phyloP scores from a whole-genome alignment of 371 early-diverging fungal species.

The Actinomucor elegans region DNA sequence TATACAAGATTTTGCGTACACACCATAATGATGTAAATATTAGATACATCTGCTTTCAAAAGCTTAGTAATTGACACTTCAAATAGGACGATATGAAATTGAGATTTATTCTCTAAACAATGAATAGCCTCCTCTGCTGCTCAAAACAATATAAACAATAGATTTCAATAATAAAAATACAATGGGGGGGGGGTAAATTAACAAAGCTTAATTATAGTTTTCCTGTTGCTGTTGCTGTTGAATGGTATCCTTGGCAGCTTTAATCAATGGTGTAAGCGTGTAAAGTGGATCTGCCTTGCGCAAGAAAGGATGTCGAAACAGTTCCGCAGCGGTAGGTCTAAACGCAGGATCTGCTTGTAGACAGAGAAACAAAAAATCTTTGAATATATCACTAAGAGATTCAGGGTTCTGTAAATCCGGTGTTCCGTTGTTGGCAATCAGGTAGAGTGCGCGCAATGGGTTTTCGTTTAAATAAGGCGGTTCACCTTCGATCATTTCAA shows the following conservation, averaged over 20 bases:
- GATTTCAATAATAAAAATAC: conserved; percentile 2
- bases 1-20: too few relatives aligned
- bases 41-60: too few relatives aligned
- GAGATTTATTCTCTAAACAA: too few relatives aligned
- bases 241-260: conserved; percentile 73
- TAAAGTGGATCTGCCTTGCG: conserved; percentile 81
- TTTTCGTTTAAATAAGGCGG: conserved; percentile 96
- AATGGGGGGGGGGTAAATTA: neutral
- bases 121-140: too few relatives aligned
- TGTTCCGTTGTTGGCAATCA: conserved; percentile 95
- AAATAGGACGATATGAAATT: too few relatives aligned
- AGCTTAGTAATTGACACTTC: too few relatives aligned
- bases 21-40: too few relatives aligned
- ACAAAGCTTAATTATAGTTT: neutral
- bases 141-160: too few relatives aligned
- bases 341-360: conserved; percentile 83
- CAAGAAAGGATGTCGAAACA: conserved; percentile 87
- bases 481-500: conserved; percentile 93
- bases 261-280: conserved; percentile 85
- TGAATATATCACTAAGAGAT: conserved; percentile 69
- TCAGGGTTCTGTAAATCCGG: conserved; percentile 90
- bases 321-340: conserved; percentile 77
- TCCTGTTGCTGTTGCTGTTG: conserved; percentile 9
- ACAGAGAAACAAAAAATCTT: conserved; percentile 78
- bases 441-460: conserved; percentile 81